phyloP scores from a whole-genome alignment of 371 early-diverging fungal genomes.

The Mucor sp. region DNA sequence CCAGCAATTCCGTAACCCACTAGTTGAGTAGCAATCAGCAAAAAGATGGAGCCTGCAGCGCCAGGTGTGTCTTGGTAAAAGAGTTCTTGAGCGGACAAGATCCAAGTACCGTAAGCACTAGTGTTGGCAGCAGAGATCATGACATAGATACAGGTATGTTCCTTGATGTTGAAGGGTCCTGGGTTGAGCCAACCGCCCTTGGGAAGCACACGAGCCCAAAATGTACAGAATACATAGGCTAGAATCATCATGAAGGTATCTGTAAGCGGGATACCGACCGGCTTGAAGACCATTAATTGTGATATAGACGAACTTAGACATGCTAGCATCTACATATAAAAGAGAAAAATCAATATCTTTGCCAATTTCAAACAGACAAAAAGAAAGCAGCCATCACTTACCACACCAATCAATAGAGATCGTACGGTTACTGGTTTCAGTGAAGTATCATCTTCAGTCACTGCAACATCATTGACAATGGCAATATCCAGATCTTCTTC shows the following conservation, averaged over 20 bases:
- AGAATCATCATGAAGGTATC: conserved; percentile 48
- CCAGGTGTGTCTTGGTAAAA: conserved; percentile 51
- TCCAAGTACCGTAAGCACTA: conserved; percentile 53
- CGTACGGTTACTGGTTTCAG: conserved; percentile 26
- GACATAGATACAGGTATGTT: conserved; percentile 44
- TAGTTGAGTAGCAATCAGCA: conserved; percentile 68
- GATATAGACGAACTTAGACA: conserved; percentile 41
- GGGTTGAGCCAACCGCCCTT: conserved; percentile 43
- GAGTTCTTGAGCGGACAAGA: conserved; percentile 57
- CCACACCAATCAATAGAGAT: conserved; percentile 25
- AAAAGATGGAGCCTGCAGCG: conserved; percentile 47
- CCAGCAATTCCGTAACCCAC: conserved; percentile 88
- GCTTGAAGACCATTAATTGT: conserved; percentile 43
- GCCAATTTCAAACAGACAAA: not conserved
- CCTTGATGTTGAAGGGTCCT: conserved; percentile 48
- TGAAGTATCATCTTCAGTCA: conserved; percentile 38
- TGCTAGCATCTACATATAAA: conserved; percentile 25
- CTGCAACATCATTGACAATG: conserved; percentile 37
- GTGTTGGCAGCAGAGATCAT: conserved; percentile 41
- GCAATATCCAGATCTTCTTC: conserved; percentile 24
- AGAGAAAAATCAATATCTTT: too few species aligned
- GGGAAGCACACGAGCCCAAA: conserved; percentile 35
- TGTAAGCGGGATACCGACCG: conserved; percentile 39
- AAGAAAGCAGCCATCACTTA: conserved; percentile 17
- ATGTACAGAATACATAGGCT: conserved; percentile 39